These are phyloP conservation scores for Flammula alnicola DNA, from an alignment of 1,284 basidiomycete genomes.

Conservation along the genomic window DNA sequence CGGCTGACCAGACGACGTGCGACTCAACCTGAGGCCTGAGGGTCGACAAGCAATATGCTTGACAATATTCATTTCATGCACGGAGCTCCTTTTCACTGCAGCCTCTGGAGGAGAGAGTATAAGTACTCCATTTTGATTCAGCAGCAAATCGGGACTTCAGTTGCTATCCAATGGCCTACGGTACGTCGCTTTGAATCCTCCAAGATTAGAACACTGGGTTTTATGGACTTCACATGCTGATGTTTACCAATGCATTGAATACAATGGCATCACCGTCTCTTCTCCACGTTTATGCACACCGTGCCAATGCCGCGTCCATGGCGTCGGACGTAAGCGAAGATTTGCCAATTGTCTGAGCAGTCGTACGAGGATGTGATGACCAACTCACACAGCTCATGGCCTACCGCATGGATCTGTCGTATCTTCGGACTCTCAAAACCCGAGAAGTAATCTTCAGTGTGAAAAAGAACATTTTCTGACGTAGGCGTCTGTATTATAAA, in stretches of 20 bases:
- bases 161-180: too few relatives aligned
- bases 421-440: conserved; percentile 16
- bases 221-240: not conserved
- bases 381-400: conserved; percentile 12
- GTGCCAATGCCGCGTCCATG: not conserved
- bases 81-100: not conserved
- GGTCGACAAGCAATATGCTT: not conserved
- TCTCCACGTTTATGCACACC: not conserved
- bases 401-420: conserved; percentile 12
- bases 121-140: too few relatives aligned
- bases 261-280: not conserved
- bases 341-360: not conserved
- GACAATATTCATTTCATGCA: not conserved
- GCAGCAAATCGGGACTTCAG: too few relatives aligned
- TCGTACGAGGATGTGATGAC: not conserved
- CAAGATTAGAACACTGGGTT: not conserved
- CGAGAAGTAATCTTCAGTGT: conserved; percentile 10
- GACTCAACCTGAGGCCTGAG: conserved; percentile 1
- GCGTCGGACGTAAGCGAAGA: not conserved
- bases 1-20: conserved; percentile 13
- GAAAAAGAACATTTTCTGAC: conserved; percentile 5
- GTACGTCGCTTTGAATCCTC: not conserved
- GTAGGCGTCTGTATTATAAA: not conserved
- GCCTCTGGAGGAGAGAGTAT: too few relatives aligned
- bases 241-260: not conserved